These are phyloP conservation scores for Penicillium silybi DNA, from an alignment of 495 filamentous ascomycete species.

Conservation along the genomic window DNA sequence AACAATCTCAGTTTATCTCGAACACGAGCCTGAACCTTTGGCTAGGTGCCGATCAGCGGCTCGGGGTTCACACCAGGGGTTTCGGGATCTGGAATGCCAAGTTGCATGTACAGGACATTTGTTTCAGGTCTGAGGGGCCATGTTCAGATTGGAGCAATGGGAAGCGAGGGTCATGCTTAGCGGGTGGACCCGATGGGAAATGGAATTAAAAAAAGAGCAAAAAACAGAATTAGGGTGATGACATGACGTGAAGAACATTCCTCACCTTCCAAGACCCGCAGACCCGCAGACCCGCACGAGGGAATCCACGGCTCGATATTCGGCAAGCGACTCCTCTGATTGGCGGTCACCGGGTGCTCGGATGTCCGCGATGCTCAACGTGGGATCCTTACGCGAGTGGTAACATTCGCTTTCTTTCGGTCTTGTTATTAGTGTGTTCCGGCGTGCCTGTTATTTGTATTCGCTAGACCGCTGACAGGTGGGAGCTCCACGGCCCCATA, in stretches of 20 bases:
- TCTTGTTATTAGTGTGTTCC: too few species aligned
- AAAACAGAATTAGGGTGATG: constrained; percentile 2
- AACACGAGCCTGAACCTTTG: neutral
- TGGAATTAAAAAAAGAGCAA: neutral
- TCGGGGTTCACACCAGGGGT: neutral
- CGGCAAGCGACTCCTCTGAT: constrained; percentile 38
- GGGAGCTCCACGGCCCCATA: constrained; percentile 3
- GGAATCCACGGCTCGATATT: constrained; percentile 17
- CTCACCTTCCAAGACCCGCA: neutral
- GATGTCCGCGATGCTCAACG: constrained; percentile 36
- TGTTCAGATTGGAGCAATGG: constrained; percentile 3
- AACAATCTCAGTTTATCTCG: neutral
- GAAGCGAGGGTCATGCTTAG: neutral
- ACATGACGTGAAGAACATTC: neutral
- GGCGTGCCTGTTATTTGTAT: too few species aligned
- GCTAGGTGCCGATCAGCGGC: neutral
- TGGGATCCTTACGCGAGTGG: constrained; percentile 42
- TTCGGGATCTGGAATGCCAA: neutral
- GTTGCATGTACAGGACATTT: too few species aligned
- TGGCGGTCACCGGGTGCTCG: constrained; percentile 22
- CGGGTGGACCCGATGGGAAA: neutral
- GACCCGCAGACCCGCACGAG: neutral
- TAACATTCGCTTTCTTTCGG: constrained; percentile 10
- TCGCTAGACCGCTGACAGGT: neutral
- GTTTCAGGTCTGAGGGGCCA: neutral